Evolutionary conservation across 2,329 filamentous ascomycete genomes (phyloP), one percentile per base, ranked within the genome.

Genomic region (Fusarium tanahbumbuense): DNA sequence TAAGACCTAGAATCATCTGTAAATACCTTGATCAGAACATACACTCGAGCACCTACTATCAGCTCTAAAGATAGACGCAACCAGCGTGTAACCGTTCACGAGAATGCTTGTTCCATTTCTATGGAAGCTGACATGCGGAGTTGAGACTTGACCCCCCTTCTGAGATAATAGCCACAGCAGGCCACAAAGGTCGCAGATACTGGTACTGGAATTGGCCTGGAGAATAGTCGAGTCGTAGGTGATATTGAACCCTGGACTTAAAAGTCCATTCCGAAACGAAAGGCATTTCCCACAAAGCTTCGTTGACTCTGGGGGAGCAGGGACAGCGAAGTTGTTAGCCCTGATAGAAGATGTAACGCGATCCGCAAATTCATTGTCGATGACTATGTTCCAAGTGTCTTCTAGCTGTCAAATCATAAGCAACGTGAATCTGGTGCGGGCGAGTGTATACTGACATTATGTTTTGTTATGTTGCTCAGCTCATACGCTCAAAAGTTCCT

Each of bases 401-500:
- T 52, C 34, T 6, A 41, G 23, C 49, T 52, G 16, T 12, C 4
- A 4, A 22, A 4, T 8, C 8, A 32, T 27, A 27, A 27, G 25
- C 9, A 10, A 27, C 25, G 3, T 27, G 3, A 27, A 10, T 27
- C 25, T 10, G 8, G 9, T 10, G 10, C 4, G 5, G 27, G 1
- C 5, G 1, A 27, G 27, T 2, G 27, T 2, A 12, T n/a, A 15
- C 34, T 28, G 40, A 52, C 48, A 16, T 22, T 28, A 34, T 52
- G 4, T 20, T 16, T 40, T 8, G 5, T 4, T 6, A 5, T 6
- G 1, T 34, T 12, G 12, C 15, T 49, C 8, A 49, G 27, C 28
- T 6, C 13, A 16, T 10, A 34, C 22, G 4, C 16, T 25, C 23
- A 2, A 32, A 5, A 22, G 4, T 3, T 13, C 16, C 0, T 18